Base-by-base conservation (phyloP, 345 rosid species). In the Punica granatum region DNA sequence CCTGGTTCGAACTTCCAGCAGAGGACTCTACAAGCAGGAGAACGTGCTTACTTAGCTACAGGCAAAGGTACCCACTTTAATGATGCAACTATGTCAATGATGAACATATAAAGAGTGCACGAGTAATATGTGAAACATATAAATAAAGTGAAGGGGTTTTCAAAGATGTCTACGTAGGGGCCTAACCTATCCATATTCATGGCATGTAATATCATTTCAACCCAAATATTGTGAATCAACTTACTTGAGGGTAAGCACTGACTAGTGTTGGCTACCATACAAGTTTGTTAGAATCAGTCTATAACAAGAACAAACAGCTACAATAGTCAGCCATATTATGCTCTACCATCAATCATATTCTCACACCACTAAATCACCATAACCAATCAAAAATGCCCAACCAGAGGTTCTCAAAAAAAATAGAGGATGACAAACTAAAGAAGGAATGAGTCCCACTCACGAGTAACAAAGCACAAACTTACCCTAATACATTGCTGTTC, bases 1-100 rank as follows among this genome's bases (percentile, higher is more conserved):
- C 90, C 76, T 90, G 87, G 67, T 77, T 80, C 39, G 88, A 70
- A 75, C 79, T 82, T 69, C 68, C 86, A 78, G 92, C 69, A 62
- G 83, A 68, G 46, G 86, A 68, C 78, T 88, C 99, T 91, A 87
- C 72, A 77, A 74, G 77, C 70, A 63, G 48, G 26, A 37, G 15
- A 63, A 39, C 37, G 61, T 1, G 34, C 65, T 63, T 19, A 39
- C 11, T 63, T 37, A 63, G 33, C 14, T 56, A 26, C 14, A 31
- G n/a, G n/a, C n/a, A n/a, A n/a, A n/a, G n/a, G n/a, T n/a, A n/a
- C n/a, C n/a, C n/a, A n/a, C n/a, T n/a, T n/a, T n/a, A n/a, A n/a
- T n/a, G n/a, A n/a, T n/a, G n/a, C n/a, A n/a, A n/a, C n/a, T n/a
- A n/a, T n/a, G n/a, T n/a, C n/a, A n/a, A n/a, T n/a, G n/a, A n/a